Percentiles rank a stretch among this genome's conserved stretches.
These are phyloP conservation scores for Xylariaceae sp. DNA, from an alignment of 2,329 filamentous ascomycete species.

Conservation along the genomic window DNA sequence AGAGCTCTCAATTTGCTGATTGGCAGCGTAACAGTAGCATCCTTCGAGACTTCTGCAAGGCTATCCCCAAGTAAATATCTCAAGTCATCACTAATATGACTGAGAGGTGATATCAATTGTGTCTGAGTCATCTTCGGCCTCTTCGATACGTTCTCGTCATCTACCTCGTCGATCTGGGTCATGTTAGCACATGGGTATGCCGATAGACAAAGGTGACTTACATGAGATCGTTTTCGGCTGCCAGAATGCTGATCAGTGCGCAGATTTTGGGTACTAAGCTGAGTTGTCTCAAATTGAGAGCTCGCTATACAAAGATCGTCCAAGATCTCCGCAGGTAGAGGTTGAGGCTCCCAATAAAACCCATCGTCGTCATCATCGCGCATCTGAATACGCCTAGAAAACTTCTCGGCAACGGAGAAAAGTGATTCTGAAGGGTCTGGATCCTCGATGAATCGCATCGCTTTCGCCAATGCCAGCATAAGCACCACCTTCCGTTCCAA, in stretches of 20 bases:
- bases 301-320: conserved; percentile 38
- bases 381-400: conserved; percentile 42
- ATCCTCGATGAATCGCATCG: conserved; percentile 34
- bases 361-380: conserved; percentile 30
- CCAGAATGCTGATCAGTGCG: conserved; percentile 18
- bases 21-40: conserved; percentile 29
- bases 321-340: conserved; percentile 44
- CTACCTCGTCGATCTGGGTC: conserved; percentile 32
- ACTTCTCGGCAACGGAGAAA: conserved; percentile 42
- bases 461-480: conserved; percentile 31
- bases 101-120: conserved; percentile 25
- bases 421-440: conserved; percentile 40
- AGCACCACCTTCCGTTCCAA: conserved; percentile 46
- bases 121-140: conserved; percentile 30
- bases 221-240: conserved; percentile 44
- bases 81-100: conserved; percentile 30
- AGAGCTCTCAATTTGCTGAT: conserved; percentile 30
- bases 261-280: conserved; percentile 22
- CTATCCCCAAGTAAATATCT: conserved; percentile 28
- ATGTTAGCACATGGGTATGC: conserved; percentile 16
- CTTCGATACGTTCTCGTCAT: conserved; percentile 28
- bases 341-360: conserved; percentile 43
- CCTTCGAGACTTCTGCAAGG: conserved; percentile 12
- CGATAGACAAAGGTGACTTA: conserved; percentile 30
- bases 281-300: conserved; percentile 34